Evolutionary conservation across 176 grass and related monocot species (phyloP), one percentile per base, ranked within the genome.

Genomic region (Areca catechu): DNA sequence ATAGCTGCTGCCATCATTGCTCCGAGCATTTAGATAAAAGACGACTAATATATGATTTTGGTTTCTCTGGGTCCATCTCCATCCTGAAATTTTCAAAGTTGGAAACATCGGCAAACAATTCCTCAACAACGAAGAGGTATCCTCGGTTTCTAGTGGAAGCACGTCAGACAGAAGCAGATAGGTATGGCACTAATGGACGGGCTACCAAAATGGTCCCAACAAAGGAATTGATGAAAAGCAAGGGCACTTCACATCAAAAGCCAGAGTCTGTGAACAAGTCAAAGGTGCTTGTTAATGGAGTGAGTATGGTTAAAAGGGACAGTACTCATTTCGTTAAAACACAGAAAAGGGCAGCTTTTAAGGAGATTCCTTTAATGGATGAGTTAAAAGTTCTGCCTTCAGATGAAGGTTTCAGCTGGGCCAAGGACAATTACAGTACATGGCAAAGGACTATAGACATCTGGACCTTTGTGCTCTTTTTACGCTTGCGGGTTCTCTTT

Each of bases 321-420:
- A 72, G 74, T 22, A 73, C 25, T 47, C 76, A 74, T 72, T 19
- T 96, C 52, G 74, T 77, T 50, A 90, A 84, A 55, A 84, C 57
- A 16, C 71, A 72, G 63, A 90, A 79, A 65, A 61, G 53, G 60
- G 74, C 37, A 17, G 50, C 66, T 20, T 55, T 22, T 16, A 68
- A 73, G 25, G 73, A 79, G 60, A 61, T 73, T 48, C 62, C 71
- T 4, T 79, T 90, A 63, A 71, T 71, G 58, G 83, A 85, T 60
- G 86, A 96, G 58, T 66, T 96, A 57, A 96, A 70, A 77, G 50
- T 96, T 79, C 74, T 96, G 65, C 91, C 91, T 50, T 96, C 91
- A 37, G 91, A 96, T 16, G 91, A 96, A 59, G 80, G 86, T 50
- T 96, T 96, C 62, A 96, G 86, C 62, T 96, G 91, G 91, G 80